A percentile compares a stretch with the other conserved stretches of the same genome.
These are phyloP conservation scores for Ganoderma boninense DNA, from an alignment of 1,284 basidiomycete genomes.

Conservation along the genomic window DNA sequence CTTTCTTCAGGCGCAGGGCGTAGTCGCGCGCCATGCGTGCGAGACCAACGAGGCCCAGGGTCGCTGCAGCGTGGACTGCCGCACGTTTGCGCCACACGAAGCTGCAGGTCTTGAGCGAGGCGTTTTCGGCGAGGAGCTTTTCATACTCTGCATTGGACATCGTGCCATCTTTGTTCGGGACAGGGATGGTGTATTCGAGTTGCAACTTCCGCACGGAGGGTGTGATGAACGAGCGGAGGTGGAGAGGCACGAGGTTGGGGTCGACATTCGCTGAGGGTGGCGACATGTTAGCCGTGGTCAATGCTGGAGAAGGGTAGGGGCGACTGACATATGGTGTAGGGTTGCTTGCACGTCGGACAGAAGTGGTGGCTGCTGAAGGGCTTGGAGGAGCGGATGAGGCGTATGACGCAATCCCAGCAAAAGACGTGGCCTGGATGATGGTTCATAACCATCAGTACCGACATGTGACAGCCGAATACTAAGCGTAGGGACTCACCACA, in stretches of 20 bases:
- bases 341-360: conserved; percentile 61
- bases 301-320: conserved; percentile 9
- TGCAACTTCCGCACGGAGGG: conserved; percentile 61
- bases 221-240: conserved; percentile 57
- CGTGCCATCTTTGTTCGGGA: conserved; percentile 24
- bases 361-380: conserved; percentile 54
- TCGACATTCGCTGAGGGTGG: conserved; percentile 53
- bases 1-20: conserved; percentile 53
- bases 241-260: conserved; percentile 52
- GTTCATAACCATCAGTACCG: not conserved
- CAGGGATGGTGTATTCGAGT: conserved; percentile 45
- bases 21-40: conserved; percentile 57
- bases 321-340: conserved; percentile 54
- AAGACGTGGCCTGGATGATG: conserved; percentile 61
- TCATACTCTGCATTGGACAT: conserved; percentile 46
- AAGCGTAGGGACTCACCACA: conserved; percentile 54
- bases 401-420: conserved; percentile 60
- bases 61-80: conserved; percentile 62
- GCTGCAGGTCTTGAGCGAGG: conserved; percentile 55
- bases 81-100: conserved; percentile 64
- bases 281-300: not conserved
- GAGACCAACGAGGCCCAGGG: conserved; percentile 59
- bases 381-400: conserved; percentile 54
- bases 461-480: conserved; percentile 3
- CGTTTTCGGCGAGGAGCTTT: conserved; percentile 60